Conservation (phyloP, 768 basidiomycete species). For the Rhizopogon roseolus region DNA sequence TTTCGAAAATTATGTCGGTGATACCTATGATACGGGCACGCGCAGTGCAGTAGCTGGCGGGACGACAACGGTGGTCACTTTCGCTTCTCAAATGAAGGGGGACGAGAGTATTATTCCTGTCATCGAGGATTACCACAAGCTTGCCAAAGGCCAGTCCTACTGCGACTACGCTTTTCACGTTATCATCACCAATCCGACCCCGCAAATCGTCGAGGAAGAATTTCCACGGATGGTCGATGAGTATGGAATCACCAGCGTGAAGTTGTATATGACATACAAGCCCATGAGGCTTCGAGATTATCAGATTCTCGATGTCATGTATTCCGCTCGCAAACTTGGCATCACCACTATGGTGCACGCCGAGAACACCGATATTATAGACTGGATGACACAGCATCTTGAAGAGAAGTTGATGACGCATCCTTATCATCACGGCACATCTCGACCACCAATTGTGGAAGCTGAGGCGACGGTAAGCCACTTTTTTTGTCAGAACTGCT, state of each 20-base stretch:
- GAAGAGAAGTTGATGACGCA: conserved; percentile 13
- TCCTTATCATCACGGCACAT: conserved; percentile 12
- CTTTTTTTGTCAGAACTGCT: neutral
- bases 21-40: conserved; percentile 28
- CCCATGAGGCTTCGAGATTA: conserved; percentile 26
- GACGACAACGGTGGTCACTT: conserved; percentile 31
- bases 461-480: conserved; percentile 9
- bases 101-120: conserved; percentile 18
- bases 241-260: conserved; percentile 28
- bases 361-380: conserved; percentile 13
- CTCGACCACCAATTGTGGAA: conserved; percentile 14
- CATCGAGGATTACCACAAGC: conserved; percentile 27
- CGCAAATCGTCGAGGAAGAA: conserved; percentile 26
- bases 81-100: conserved; percentile 24
- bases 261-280: conserved; percentile 32
- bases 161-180: conserved; percentile 30
- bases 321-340: conserved; percentile 17
- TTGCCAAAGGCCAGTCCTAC: conserved; percentile 21
- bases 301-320: conserved; percentile 28
- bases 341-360: conserved; percentile 16
- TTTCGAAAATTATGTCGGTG: conserved; percentile 13
- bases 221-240: conserved; percentile 26
- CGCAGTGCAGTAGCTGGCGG: conserved; percentile 28
- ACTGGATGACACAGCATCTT: conserved; percentile 14
- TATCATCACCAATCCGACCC: conserved; percentile 29